Conservation (phyloP, 805 yeast species). For the Grigorovia yakushimaensis region DNA sequence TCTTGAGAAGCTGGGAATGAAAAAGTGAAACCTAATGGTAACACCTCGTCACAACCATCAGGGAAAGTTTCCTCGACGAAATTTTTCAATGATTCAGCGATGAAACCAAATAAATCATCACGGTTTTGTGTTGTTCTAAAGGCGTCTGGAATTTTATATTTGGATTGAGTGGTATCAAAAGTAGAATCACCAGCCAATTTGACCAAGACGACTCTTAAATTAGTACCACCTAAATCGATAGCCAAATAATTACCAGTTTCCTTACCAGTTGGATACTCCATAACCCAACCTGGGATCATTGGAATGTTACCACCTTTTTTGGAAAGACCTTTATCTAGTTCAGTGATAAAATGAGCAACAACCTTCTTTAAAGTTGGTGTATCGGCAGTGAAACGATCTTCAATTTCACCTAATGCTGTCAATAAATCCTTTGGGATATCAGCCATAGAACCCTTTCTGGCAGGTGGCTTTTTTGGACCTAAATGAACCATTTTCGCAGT, state of each 20-base stretch:
- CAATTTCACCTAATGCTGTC: constrained; percentile 47
- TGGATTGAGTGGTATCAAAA: constrained; percentile 78
- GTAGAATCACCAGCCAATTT: constrained; percentile 70
- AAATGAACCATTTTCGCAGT: constrained; percentile 55
- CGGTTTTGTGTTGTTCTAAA: constrained; percentile 63
- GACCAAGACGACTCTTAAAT: constrained; percentile 83
- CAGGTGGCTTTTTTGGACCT: constrained; percentile 74
- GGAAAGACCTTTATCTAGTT: constrained; percentile 71
- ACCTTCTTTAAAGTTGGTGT: constrained; percentile 51
- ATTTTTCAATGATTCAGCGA: constrained; percentile 65
- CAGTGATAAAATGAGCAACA: constrained; percentile 64
- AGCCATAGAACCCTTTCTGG: constrained; percentile 57
- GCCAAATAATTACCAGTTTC: constrained; percentile 86
- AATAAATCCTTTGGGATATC: constrained; percentile 58
- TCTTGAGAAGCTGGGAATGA: constrained; percentile 79
- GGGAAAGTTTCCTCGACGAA: constrained; percentile 62
- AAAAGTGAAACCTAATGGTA: constrained; percentile 89
- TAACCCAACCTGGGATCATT: constrained; percentile 94
- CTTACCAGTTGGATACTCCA: constrained; percentile 83
- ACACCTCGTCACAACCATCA: constrained; percentile 48
- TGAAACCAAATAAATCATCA: constrained; percentile 73
- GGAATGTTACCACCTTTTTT: constrained; percentile 78
- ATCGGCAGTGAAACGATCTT: constrained; percentile 52
- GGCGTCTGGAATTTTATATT: constrained; percentile 64
- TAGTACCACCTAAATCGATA: constrained; percentile 93